Conservation (phyloP, 768 basidiomycete genomes). For the Termitomyces sp. region DNA sequence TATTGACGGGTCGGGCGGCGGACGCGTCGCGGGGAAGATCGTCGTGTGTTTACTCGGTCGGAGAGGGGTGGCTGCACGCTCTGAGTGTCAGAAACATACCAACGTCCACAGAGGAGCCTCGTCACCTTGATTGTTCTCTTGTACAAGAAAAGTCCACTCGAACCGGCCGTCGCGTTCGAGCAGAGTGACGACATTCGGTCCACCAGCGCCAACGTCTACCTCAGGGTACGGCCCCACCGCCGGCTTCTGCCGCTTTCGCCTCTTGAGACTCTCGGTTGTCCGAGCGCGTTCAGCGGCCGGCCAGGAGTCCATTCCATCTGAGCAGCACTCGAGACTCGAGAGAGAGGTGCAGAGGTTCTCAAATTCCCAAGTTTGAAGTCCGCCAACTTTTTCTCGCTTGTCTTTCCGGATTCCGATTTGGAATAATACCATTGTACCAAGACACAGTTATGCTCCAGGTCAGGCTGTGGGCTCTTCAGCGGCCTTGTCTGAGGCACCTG, state of each 20-base stretch:
- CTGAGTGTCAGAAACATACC: not conserved
- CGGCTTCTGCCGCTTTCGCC: constrained; percentile 23
- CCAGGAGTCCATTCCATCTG: constrained; percentile 76
- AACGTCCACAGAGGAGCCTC: constrained; percentile 3
- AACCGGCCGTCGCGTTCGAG: constrained; percentile 35
- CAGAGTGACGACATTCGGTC: constrained; percentile 55
- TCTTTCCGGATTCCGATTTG: not conserved
- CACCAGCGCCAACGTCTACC: constrained; percentile 40
- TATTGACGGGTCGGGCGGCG: constrained; percentile 25
- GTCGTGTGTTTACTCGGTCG: constrained; percentile 28
- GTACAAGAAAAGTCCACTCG: constrained; percentile 47
- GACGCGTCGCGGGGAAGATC: constrained; percentile 57
- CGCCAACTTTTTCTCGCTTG: constrained; percentile 13
- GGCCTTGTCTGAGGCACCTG: constrained; percentile 34
- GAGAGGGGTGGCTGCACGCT: constrained; percentile 3
- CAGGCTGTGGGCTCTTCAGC: constrained; percentile 44
- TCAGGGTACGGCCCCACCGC: constrained; percentile 40
- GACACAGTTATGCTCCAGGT: constrained; percentile 36
- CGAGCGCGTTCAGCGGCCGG: constrained; percentile 44
- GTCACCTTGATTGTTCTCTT: constrained; percentile 22
- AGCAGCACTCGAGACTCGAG: not conserved
- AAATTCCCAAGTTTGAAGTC: constrained; percentile 17
- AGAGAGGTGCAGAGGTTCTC: not conserved
- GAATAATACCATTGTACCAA: not conserved
- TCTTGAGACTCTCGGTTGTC: constrained; percentile 5